These are phyloP conservation scores for Auricularia auricula-judae DNA, from an alignment of 768 basidiomycete species.

Conservation along the genomic window DNA sequence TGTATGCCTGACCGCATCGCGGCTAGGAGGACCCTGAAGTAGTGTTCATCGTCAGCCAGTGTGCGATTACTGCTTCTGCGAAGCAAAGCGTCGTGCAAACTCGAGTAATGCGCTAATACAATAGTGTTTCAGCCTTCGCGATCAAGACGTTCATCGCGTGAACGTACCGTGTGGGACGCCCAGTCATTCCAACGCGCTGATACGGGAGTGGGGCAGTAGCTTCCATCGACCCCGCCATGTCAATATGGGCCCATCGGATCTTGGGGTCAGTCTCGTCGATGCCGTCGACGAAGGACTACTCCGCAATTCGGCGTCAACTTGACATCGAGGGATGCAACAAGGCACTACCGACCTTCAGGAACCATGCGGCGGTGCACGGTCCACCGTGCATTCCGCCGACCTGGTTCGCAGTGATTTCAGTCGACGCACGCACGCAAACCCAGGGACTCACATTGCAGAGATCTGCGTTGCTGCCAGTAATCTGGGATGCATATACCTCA, in stretches of 20 bases:
- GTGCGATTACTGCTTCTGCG: not conserved
- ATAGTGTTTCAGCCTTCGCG: not conserved
- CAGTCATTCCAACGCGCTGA: conserved; percentile 68
- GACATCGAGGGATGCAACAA: not conserved
- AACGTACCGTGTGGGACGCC: conserved; percentile 63
- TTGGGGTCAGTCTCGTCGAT: conserved; percentile 51
- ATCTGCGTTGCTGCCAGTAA: conserved; percentile 68
- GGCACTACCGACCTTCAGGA: conserved; percentile 44
- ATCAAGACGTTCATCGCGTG: not conserved
- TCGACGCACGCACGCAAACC: not conserved
- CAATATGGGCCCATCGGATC: conserved; percentile 79
- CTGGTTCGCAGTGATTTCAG: conserved; percentile 21
- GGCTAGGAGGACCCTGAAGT: too few relatives aligned
- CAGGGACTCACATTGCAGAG: conserved; percentile 51
- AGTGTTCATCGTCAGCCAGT: too few relatives aligned
- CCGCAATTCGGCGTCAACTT: not conserved
- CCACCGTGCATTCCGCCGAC: conserved; percentile 65
- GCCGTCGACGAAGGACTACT: conserved; percentile 57
- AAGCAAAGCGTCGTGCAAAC: conserved; percentile 10
- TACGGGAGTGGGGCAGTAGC: conserved; percentile 46
- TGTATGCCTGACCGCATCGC: too few relatives aligned
- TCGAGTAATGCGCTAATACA: conserved; percentile 14
- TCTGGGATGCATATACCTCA: conserved; percentile 69
- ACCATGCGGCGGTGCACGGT: conserved; percentile 72
- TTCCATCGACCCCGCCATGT: conserved; percentile 45